phyloP scores from a whole-genome alignment of 371 early-diverging fungal genomes.

The Zychaea mexicana region DNA sequence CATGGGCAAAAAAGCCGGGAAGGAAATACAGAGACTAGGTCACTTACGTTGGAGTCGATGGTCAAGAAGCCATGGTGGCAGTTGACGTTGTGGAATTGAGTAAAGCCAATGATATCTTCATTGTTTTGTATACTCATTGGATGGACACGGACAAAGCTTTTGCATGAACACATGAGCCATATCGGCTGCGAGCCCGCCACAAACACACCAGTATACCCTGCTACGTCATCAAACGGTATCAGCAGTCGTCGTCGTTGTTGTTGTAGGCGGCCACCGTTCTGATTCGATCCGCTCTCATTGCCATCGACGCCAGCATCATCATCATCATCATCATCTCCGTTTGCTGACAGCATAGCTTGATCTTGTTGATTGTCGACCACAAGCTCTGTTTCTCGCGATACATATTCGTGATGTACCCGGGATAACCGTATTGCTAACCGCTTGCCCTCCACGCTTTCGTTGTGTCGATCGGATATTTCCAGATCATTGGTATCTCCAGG shows the following conservation, averaged over 20 bases:
- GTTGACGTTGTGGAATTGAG: slow-evolving; percentile 84
- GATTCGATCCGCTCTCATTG: neutral
- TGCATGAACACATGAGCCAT: slow-evolving; percentile 76
- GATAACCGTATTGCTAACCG: slow-evolving; percentile 76
- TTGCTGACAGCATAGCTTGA: neutral
- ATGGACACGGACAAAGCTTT: slow-evolving; percentile 76
- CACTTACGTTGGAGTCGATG: slow-evolving; percentile 50
- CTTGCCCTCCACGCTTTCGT: slow-evolving; percentile 12
- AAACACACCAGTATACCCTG: slow-evolving; percentile 87
- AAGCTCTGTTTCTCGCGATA: slow-evolving; percentile 55
- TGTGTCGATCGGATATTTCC: slow-evolving; percentile 5
- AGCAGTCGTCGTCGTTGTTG: slow-evolving; percentile 40
- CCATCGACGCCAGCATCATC: neutral
- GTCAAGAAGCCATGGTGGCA: slow-evolving; percentile 84
- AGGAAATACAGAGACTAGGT: neutral
- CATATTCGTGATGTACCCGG: slow-evolving; percentile 69
- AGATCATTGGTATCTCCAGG: slow-evolving; percentile 20
- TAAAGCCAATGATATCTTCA: slow-evolving; percentile 69
- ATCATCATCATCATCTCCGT: neutral
- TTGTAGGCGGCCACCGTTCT: slow-evolving; percentile 7
- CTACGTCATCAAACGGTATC: slow-evolving; percentile 66
- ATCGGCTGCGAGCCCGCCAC: slow-evolving; percentile 82
- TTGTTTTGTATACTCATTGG: slow-evolving; percentile 68
- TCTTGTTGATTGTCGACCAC: slow-evolving; percentile 17
- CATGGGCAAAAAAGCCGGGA: neutral